These are phyloP conservation scores for Abrus pulchellus DNA, from an alignment of 306 rosid genomes.

Conservation along the genomic window DNA sequence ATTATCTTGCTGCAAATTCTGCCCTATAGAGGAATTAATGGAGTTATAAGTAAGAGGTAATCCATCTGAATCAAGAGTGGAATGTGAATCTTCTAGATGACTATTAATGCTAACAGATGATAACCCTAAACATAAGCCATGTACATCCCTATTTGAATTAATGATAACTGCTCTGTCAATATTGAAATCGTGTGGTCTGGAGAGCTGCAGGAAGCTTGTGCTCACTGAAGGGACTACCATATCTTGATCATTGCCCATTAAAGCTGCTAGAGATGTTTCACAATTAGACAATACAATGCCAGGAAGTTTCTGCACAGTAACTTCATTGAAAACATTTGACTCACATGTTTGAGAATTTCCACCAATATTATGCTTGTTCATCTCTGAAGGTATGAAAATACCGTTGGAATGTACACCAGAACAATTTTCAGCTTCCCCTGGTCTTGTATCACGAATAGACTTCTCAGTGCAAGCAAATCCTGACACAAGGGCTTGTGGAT, in stretches of 20 bases:
- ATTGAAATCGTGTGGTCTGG: conserved; percentile 43
- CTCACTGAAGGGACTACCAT: conserved; percentile 37
- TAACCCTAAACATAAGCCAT: conserved; percentile 50
- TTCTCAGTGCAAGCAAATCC: conserved; percentile 44
- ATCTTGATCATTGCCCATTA: conserved; percentile 44
- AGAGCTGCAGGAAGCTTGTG: conserved; percentile 35
- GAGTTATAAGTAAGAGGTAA: conserved; percentile 32
- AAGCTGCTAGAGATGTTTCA: conserved; percentile 44
- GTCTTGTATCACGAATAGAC: conserved; percentile 34
- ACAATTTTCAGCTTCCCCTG: conserved; percentile 42
- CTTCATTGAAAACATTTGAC: conserved; percentile 45
- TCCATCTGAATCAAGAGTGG: conserved; percentile 40
- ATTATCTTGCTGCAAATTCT: conserved; percentile 50
- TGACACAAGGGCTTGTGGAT: conserved; percentile 36
- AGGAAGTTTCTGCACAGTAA: conserved; percentile 45
- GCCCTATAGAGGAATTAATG: conserved; percentile 37
- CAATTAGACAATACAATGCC: conserved; percentile 36
- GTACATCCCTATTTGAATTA: conserved; percentile 47
- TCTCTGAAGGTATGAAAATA: conserved; percentile 28
- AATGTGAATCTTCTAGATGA: conserved; percentile 50
- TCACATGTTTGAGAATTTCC: conserved; percentile 46
- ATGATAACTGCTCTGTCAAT: conserved; percentile 27
- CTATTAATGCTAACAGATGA: conserved; percentile 45
- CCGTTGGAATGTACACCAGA: conserved; percentile 39
- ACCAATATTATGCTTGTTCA: conserved; percentile 35